phyloP scores from a whole-genome alignment of 1,139 yeast genomes.

The Geotrichum klebahnii region DNA sequence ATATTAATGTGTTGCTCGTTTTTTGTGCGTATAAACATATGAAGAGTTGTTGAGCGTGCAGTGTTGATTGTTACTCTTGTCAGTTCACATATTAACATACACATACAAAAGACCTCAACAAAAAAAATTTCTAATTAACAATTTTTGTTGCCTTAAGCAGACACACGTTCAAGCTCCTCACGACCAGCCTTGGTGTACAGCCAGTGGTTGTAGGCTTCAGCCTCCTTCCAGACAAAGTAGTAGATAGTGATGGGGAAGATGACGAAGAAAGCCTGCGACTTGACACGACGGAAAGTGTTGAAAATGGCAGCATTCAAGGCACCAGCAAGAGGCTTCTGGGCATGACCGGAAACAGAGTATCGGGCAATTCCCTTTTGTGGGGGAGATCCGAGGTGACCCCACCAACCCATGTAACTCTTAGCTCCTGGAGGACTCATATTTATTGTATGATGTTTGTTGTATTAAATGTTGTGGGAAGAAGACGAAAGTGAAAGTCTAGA shows the following conservation, averaged over 20 bases:
- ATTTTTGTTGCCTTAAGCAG: slow-evolving; percentile 14
- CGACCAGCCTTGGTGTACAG: slow-evolving; percentile 97
- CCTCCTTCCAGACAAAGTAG: slow-evolving; percentile 83
- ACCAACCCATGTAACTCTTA: slow-evolving; percentile 91
- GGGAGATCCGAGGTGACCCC: slow-evolving; percentile 62
- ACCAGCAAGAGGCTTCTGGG: slow-evolving; percentile 89
- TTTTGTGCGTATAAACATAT: no score
- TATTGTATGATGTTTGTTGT: slow-evolving; percentile 22
- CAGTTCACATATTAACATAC: not conserved
- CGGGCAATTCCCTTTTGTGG: slow-evolving; percentile 30
- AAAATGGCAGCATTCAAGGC: slow-evolving; percentile 79
- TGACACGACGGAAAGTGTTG: slow-evolving; percentile 93
- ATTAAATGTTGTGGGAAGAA: not conserved
- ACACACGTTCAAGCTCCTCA: slow-evolving; percentile 66
- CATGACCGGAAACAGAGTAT: slow-evolving; percentile 89
- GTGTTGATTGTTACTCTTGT: no score
- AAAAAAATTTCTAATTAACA: not conserved
- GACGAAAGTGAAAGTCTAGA: not conserved
- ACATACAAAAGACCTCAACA: not conserved
- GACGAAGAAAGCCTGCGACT: slow-evolving; percentile 76
- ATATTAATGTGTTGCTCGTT: no score
- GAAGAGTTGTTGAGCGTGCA: no score
- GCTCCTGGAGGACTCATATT: slow-evolving; percentile 71
- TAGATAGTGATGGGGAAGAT: slow-evolving; percentile 73
- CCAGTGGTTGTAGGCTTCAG: slow-evolving; percentile 88